Conservation (phyloP, 768 basidiomycete genomes). For the Collybia nuda region DNA sequence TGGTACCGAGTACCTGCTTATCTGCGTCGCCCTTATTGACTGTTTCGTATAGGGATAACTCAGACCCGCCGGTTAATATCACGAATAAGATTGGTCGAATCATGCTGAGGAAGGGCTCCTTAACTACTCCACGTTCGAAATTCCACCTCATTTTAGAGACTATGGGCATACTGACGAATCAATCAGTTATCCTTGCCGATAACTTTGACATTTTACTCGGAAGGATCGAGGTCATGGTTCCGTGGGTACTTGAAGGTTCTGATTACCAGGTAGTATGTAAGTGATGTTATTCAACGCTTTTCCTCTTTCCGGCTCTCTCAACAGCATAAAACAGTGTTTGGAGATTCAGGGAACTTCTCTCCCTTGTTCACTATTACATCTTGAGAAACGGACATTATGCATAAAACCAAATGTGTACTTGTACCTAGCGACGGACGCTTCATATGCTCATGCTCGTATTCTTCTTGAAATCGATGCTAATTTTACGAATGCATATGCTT, state of each 20-base stretch:
- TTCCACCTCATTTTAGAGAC: background rate
- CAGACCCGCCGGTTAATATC: conserved; percentile 30
- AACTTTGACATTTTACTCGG: conserved; percentile 25
- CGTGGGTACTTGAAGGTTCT: conserved; percentile 18
- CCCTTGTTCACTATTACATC: conserved; percentile 24
- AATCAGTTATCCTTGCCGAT: conserved; percentile 17
- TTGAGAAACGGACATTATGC: too few relatives aligned
- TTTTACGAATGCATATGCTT: too few relatives aligned
- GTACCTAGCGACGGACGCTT: too few relatives aligned
- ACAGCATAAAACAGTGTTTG: conserved; percentile 36
- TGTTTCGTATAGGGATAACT: conserved; percentile 21
- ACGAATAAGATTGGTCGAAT: conserved; percentile 36
- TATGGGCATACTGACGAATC: background rate
- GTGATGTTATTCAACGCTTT: conserved; percentile 8
- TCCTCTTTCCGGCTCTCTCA: background rate
- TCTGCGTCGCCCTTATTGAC: conserved; percentile 8
- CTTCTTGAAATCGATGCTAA: too few relatives aligned
- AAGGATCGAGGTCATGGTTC: conserved; percentile 22
- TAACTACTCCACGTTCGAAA: conserved; percentile 21
- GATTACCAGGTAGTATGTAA: conserved; percentile 25
- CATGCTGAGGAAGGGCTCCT: conserved; percentile 26
- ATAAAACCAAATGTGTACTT: too few relatives aligned
- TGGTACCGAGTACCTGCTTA: conserved; percentile 27
- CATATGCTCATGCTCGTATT: too few relatives aligned
- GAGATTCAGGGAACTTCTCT: conserved; percentile 47